A percentile compares a stretch with the other conserved stretches of the same genome.
These are phyloP conservation scores for Gracilaria vermiculophylla DNA, from an alignment of 23 red algal genomes.

Conservation along the genomic window DNA sequence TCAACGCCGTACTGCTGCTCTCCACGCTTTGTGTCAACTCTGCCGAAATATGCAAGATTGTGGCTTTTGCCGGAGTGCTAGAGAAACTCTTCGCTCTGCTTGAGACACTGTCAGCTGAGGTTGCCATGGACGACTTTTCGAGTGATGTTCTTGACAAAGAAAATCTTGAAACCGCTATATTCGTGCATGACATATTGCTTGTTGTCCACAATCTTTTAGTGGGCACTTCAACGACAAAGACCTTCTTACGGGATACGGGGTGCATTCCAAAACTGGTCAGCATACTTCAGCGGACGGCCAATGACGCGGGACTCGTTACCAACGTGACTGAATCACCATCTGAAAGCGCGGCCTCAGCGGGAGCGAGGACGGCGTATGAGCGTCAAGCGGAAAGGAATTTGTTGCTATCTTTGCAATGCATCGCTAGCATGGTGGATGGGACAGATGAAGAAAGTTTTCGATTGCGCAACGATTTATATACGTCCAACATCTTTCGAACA, in stretches of 20 bases:
- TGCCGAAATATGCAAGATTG: constrained; percentile 87
- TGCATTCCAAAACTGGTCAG: constrained; percentile 76
- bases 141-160: constrained; percentile 33
- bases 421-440: constrained; percentile 41
- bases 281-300: constrained; percentile 44
- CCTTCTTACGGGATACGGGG: constrained; percentile 82
- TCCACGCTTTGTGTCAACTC: constrained; percentile 58
- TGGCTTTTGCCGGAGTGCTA: constrained; percentile 83
- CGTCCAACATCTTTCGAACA: constrained; percentile 20
- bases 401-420: constrained; percentile 41
- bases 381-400: constrained; percentile 39
- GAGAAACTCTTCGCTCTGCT: constrained; percentile 83
- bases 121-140: constrained; percentile 32
- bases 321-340: not conserved
- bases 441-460: constrained; percentile 30
- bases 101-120: constrained; percentile 4
- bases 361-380: constrained; percentile 16
- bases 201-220: constrained; percentile 67
- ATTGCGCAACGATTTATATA: constrained; percentile 23
- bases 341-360: not conserved
- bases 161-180: constrained; percentile 46
- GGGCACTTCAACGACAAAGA: constrained; percentile 63
- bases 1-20: constrained; percentile 73
- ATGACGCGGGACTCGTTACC: not conserved
- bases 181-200: constrained; percentile 76